Percentiles rank a stretch among this genome's conserved stretches.
These are phyloP conservation scores for Aspergillus pseudoglaucus DNA, from an alignment of 2,329 filamentous ascomycete genomes.

Conservation along the genomic window DNA sequence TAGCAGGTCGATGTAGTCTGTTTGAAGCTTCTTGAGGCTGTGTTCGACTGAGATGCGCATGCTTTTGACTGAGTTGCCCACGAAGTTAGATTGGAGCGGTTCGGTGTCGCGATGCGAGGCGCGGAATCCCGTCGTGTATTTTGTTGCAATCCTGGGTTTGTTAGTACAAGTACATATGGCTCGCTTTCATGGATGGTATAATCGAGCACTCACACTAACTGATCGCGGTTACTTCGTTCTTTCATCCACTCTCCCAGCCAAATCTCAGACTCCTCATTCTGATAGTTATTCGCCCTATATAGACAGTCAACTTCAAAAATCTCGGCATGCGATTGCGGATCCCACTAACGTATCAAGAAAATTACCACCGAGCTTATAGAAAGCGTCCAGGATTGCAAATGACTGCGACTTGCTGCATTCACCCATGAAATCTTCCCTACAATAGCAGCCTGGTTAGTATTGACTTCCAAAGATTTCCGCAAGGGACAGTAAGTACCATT, in stretches of 20 bases:
- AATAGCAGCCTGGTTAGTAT: background rate
- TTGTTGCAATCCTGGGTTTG: slow-evolving; percentile 41
- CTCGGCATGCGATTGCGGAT: slow-evolving; percentile 46
- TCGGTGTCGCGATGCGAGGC: slow-evolving; percentile 20
- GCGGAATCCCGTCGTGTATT: slow-evolving; percentile 39
- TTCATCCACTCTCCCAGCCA: slow-evolving; percentile 53
- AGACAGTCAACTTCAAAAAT: background rate
- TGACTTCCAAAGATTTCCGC: background rate
- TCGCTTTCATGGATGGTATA: background rate
- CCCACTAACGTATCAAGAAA: slow-evolving; percentile 43
- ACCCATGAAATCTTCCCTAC: slow-evolving; percentile 9
- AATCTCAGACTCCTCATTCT: slow-evolving; percentile 43
- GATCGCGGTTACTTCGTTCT: slow-evolving; percentile 39
- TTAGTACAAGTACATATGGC: background rate
- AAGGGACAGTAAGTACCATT: background rate
- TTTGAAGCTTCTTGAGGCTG: slow-evolving; percentile 27
- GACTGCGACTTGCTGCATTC: slow-evolving; percentile 40
- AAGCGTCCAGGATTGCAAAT: slow-evolving; percentile 44
- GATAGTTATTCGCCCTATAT: slow-evolving; percentile 41
- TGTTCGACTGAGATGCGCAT: slow-evolving; percentile 21
- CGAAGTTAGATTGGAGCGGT: slow-evolving; percentile 26
- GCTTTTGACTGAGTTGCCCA: slow-evolving; percentile 30
- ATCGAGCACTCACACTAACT: slow-evolving; percentile 37
- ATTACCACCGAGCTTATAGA: slow-evolving; percentile 44
- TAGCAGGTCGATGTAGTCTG: slow-evolving; percentile 31